Percentiles rank a stretch among this genome's conserved stretches.
Evolutionary conservation across 225 moss, liverwort and hornwort genomes (phyloP).

Genomic region (Straminergon stramineum): DNA sequence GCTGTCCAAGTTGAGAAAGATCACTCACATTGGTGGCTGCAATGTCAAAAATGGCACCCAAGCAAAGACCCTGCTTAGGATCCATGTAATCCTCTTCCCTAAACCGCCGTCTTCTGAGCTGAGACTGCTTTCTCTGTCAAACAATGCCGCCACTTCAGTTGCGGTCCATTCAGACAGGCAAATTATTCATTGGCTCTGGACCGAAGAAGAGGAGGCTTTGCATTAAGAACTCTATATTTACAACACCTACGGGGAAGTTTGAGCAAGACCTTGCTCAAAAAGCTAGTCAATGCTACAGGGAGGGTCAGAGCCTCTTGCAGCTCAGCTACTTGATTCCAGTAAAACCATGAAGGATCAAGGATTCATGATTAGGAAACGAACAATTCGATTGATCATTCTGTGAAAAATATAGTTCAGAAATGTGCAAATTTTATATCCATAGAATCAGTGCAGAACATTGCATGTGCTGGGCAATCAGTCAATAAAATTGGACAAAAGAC

Average conservation of each 20-base stretch:
- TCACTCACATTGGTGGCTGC: conserved; percentile 93
- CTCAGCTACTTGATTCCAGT: not conserved
- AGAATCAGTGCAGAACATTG: not conserved
- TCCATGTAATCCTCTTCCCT: conserved; percentile 99
- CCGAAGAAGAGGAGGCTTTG: not conserved
- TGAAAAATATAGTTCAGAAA: not conserved
- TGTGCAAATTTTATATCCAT: not conserved
- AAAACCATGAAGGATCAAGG: not conserved
- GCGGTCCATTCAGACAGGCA: not conserved
- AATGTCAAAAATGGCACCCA: conserved; percentile 93
- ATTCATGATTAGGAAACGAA: not conserved
- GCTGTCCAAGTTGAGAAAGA: not conserved
- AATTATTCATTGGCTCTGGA: not conserved
- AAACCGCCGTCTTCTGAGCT: conserved; percentile 55
- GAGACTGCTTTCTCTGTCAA: conserved; percentile 70
- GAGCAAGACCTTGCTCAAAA: not conserved
- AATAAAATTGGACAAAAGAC: not conserved
- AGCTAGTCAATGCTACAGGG: not conserved
- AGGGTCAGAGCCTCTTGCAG: not conserved
- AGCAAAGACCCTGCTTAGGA: conserved; percentile 92
- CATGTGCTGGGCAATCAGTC: not conserved
- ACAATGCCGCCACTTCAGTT: not conserved
- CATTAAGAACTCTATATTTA: not conserved
- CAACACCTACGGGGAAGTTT: not conserved
- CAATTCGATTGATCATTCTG: not conserved